A percentile compares a stretch with the other conserved stretches of the same genome.
phyloP scores from a whole-genome alignment of 208 protist species.

The Naegleria lovaniensis region DNA sequence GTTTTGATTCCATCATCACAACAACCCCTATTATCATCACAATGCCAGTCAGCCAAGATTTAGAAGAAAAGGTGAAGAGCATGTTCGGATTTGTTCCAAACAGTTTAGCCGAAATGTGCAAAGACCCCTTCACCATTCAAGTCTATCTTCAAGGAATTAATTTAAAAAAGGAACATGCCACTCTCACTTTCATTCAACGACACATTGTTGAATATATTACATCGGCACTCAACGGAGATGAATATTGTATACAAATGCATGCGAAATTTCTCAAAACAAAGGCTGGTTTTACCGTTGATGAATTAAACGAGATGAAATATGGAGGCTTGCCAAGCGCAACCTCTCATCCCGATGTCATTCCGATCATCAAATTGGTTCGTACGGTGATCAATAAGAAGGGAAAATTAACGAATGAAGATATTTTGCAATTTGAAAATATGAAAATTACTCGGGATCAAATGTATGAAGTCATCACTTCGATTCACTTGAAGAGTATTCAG shows the following conservation, averaged over 20 bases:
- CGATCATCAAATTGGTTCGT: neutral
- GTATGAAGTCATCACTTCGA: neutral
- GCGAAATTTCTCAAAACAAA: neutral
- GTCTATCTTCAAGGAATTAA: neutral
- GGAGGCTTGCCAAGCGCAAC: neutral
- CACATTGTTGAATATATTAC: neutral
- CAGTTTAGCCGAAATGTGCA: neutral
- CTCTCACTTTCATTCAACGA: neutral
- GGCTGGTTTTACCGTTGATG: neutral
- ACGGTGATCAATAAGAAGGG: neutral
- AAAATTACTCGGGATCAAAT: slow-evolving; percentile 6
- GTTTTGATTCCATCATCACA: too few relatives aligned
- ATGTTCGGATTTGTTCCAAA: slow-evolving; percentile 1
- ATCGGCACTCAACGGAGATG: neutral
- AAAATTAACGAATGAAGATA: neutral
- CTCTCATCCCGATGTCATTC: neutral
- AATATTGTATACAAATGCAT: neutral
- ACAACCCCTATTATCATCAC: neutral
- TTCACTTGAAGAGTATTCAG: neutral
- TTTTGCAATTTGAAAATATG: neutral
- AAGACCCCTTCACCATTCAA: neutral
- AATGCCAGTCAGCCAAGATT: neutral
- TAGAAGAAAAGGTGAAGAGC: neutral
- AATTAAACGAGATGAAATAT: neutral
- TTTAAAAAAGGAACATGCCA: neutral